phyloP scores from a whole-genome alignment of 2,329 filamentous ascomycete genomes.

The Aspergillus carbonarius region DNA sequence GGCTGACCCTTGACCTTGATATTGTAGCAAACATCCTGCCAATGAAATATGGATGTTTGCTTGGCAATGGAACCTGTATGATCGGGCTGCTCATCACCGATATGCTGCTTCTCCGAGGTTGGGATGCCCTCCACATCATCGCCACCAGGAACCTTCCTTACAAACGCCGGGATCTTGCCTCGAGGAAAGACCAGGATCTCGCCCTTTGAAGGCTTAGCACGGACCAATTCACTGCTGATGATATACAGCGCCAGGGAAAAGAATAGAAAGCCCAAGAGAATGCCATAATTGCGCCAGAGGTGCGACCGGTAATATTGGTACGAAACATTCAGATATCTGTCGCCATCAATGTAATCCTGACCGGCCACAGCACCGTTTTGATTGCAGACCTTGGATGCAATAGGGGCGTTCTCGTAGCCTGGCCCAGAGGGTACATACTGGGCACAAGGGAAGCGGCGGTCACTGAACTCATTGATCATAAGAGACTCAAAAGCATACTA shows the following conservation, averaged over 20 bases:
- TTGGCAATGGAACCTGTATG: constrained; percentile 67
- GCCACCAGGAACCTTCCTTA: constrained; percentile 19
- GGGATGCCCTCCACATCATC: constrained; percentile 23
- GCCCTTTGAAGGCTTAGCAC: constrained; percentile 69
- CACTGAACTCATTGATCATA: constrained; percentile 79
- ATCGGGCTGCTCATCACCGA: constrained; percentile 73
- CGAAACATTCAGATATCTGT: constrained; percentile 54
- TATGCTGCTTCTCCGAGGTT: constrained; percentile 50
- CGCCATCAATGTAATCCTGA: constrained; percentile 55
- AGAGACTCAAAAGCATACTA: constrained; percentile 75
- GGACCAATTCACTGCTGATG: constrained; percentile 58
- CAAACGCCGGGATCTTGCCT: constrained; percentile 59
- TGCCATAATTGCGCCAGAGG: constrained; percentile 68
- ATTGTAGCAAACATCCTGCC: constrained; percentile 79
- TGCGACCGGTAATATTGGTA: constrained; percentile 59
- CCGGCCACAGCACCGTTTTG: constrained; percentile 59
- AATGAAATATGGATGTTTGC: constrained; percentile 77
- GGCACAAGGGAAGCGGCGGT: constrained; percentile 57
- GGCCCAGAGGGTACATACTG: constrained; percentile 45
- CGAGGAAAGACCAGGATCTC: constrained; percentile 72
- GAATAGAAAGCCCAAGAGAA: constrained; percentile 61
- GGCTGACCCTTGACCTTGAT: constrained; percentile 73
- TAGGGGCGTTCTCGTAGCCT: constrained; percentile 40
- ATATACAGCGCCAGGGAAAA: constrained; percentile 63
- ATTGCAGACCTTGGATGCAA: constrained; percentile 54